A percentile compares a stretch with the other conserved stretches of the same genome.
Evolutionary conservation across 495 filamentous ascomycete species (phyloP).

Genomic region (Hyphodiscus hymeniophilus): DNA sequence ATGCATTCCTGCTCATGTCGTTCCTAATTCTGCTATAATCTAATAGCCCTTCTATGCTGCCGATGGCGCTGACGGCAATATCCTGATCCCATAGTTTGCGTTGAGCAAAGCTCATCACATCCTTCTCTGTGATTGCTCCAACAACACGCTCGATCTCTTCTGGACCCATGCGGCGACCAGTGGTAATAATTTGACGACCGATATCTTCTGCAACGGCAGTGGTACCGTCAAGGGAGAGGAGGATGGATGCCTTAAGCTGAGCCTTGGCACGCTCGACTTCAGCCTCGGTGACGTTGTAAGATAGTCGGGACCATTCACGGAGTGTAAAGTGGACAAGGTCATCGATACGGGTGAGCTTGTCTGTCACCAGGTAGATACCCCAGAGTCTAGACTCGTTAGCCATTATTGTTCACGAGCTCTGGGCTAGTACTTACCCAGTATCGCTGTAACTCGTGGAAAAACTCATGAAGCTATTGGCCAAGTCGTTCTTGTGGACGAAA

Average conservation of each 20-base stretch:
- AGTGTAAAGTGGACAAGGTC: constrained; percentile 97
- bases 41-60: constrained; percentile 75
- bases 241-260: constrained; percentile 96
- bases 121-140: constrained; percentile 83
- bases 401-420: background rate
- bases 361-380: constrained; percentile 97
- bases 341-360: constrained; percentile 77
- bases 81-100: constrained; percentile 95
- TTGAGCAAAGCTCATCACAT: constrained; percentile 90
- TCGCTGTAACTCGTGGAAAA: constrained; percentile 99
- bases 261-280: constrained; percentile 98
- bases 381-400: constrained; percentile 61
- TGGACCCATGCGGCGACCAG: constrained; percentile 80
- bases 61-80: constrained; percentile 84
- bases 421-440: constrained; percentile 64
- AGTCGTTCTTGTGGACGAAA: constrained; percentile 82
- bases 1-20: constrained; percentile 79
- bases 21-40: constrained; percentile 84
- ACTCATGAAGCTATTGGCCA: constrained; percentile 99
- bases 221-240: constrained; percentile 94
- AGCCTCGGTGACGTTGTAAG: constrained; percentile 72
- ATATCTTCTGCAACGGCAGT: constrained; percentile 97
- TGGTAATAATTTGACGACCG: constrained; percentile 95
- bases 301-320: constrained; percentile 94
- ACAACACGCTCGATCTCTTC: constrained; percentile 92